Evolutionary conservation across 768 basidiomycete species (phyloP), one percentile per base, ranked within the genome.

Genomic region (Lenzites betulinus): DNA sequence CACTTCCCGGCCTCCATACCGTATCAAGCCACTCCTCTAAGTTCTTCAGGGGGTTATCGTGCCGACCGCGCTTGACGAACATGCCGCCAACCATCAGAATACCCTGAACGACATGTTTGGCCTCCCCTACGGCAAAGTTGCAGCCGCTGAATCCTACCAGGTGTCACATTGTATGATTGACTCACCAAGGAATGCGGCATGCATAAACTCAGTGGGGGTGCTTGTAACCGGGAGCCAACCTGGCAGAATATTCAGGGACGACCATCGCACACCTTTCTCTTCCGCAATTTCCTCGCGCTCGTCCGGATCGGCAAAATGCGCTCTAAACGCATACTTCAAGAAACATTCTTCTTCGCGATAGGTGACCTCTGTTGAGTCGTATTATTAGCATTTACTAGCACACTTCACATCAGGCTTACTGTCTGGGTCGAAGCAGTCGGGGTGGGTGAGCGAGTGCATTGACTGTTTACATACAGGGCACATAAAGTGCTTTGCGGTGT

Each of bases 101-200:
- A 15, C 46, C 46, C n/a, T 55, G 54, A 1, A 55, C 35, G 28
- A 55, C 54, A 16, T 55, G 54, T 30, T 55, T 55, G 0, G 46
- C 54, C 22, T 55, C 54, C 1, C 54, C 54, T 55, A 26, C n/a
- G 46, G 20, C 6, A 30, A 12, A 26, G 2, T 9, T 30, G 25
- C 1, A n/a, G n/a, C n/a, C n/a, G n/a, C n/a, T n/a, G n/a, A n/a
- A n/a, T n/a, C n/a, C n/a, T n/a, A n/a, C n/a, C n/a, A n/a, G 6
- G 13, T 16, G 39, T 39, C 7, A 9, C 3, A 18, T 3, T 39
- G 18, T 3, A 36, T 12, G 20, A 22, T 13, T n/a, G n/a, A 15
- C 52, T 1, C 23, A 55, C 54, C 54, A 23, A 55, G 54, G 16
- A 15, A 55, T 3, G 42, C 46, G 9, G 42, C 54, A 20, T 55